Conservation (phyloP, 306 rosid genomes). For the Gastrolobium villosum region DNA sequence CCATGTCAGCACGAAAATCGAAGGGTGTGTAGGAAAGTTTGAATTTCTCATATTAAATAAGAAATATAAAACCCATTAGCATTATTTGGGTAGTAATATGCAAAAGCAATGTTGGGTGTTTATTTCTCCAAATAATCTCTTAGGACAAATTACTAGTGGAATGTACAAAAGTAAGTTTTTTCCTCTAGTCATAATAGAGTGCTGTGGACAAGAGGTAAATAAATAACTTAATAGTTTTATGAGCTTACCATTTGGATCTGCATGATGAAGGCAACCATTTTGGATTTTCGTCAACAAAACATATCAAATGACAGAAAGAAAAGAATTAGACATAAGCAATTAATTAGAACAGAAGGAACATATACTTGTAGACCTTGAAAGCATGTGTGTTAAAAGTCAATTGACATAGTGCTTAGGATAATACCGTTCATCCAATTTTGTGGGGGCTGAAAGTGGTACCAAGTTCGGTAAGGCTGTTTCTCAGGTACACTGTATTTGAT, state of each 20-base stretch:
- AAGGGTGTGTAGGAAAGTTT: too few species aligned
- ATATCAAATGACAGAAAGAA: conserved; percentile 41
- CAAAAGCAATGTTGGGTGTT: not conserved
- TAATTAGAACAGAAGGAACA: conserved; percentile 4
- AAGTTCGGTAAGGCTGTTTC: conserved; percentile 50
- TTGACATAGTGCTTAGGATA: not conserved
- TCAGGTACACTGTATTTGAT: not conserved
- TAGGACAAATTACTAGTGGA: not conserved
- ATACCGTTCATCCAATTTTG: conserved; percentile 65
- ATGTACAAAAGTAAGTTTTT: too few species aligned
- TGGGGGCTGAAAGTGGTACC: conserved; percentile 55
- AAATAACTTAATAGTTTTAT: not conserved
- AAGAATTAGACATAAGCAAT: conserved; percentile 36
- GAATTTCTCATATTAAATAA: too few species aligned
- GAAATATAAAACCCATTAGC: too few species aligned
- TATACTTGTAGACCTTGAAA: not conserved
- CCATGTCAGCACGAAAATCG: too few species aligned
- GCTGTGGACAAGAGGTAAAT: not conserved
- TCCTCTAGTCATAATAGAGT: not conserved
- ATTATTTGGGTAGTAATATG: not conserved
- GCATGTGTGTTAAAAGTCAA: not conserved
- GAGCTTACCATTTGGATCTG: conserved; percentile 68
- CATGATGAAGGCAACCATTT: conserved; percentile 42
- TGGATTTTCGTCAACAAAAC: conserved; percentile 45
- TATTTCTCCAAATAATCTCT: not conserved